Evolutionary conservation across 305 asterid genomes (phyloP).

Genomic region (Rubia peregrina): DNA sequence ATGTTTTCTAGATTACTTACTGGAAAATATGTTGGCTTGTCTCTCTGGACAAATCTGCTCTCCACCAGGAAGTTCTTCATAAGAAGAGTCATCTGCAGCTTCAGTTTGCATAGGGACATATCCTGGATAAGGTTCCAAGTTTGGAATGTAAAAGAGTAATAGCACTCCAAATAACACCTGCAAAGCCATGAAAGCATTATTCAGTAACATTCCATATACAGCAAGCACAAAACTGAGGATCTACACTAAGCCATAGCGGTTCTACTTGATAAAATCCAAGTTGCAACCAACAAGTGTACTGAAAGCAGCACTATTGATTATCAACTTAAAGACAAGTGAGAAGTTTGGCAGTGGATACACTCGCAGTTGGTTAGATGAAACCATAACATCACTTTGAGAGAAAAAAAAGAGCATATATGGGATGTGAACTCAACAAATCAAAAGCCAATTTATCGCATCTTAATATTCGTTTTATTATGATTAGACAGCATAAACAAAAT

Average conservation of each 20-base stretch:
- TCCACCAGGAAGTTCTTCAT: slow-evolving; percentile 85
- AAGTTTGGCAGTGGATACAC: background rate
- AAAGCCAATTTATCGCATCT: background rate
- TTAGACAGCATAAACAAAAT: background rate
- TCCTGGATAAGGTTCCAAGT: slow-evolving; percentile 79
- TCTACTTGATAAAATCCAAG: background rate
- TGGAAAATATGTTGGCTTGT: slow-evolving; percentile 51
- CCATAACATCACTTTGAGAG: too few species aligned
- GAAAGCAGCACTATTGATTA: background rate
- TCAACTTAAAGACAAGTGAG: background rate
- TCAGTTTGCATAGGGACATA: slow-evolving; percentile 55
- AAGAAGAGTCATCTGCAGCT: slow-evolving; percentile 46
- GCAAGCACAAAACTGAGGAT: slow-evolving; percentile 4
- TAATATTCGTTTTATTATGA: background rate
- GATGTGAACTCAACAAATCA: background rate
- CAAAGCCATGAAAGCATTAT: slow-evolving; percentile 21
- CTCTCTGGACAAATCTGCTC: slow-evolving; percentile 96
- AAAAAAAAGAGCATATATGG: background rate
- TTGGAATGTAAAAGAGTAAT: slow-evolving; percentile 67
- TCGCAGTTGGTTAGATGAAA: background rate
- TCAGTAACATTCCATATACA: slow-evolving; percentile 1
- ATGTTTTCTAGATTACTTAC: slow-evolving; percentile 36
- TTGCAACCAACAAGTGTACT: background rate
- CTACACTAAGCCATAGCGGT: slow-evolving; percentile 6
- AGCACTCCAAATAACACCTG: slow-evolving; percentile 77